Evolutionary conservation across 1,284 basidiomycete species (phyloP), one percentile per base, ranked within the genome.

Genomic region (Sporisorium iseilematis-ciliati): DNA sequence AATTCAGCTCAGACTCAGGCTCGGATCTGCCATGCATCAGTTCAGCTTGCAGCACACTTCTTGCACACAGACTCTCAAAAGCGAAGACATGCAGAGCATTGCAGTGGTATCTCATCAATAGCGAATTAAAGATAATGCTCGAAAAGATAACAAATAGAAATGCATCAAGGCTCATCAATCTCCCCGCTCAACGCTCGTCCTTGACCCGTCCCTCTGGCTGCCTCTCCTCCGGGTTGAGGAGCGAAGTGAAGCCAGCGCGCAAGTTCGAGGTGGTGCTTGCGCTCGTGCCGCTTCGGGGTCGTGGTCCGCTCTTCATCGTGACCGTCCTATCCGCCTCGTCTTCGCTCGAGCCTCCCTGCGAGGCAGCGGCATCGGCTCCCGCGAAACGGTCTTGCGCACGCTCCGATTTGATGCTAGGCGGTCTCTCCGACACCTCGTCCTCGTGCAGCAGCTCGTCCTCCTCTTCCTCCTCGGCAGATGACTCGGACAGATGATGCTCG

Each of bases 291-390:
- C 73, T 75, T 33, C 73, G 57, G 2, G 50, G 55, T 8, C 72
- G 53, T 12, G 62, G 54, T 1, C 61, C 57, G 20, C 43, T 69
- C 48, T 59, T 54, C 55, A 66, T 42, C 2, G 72, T 75, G n/a
- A 75, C 62, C 21, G 72, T 75, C 25, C 11, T 69, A 12, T 75
- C 72, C 18, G 50, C 58, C 35, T 75, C 72, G 6, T 75, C 72
- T 23, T 69, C 66, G 55, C 58, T 65, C 21, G 53, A 57, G 5
- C 42, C 57, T 4, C 50, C 67, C 16, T 35, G 41, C 23, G 57
- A 65, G 5, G 46, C 18, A 3, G 57, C 63, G 2, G 29, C 61
- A 12, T 62, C 54, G 18, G 42, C 41, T 12, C 62, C 31, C 25
- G 29, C 43, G 31, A 43, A 25, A 20, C 45, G 51, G 26, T 46